Evolutionary conservation across 1,284 basidiomycete genomes (phyloP), one percentile per base, ranked within the genome.

Genomic region (Stygiomarasmius scandens): DNA sequence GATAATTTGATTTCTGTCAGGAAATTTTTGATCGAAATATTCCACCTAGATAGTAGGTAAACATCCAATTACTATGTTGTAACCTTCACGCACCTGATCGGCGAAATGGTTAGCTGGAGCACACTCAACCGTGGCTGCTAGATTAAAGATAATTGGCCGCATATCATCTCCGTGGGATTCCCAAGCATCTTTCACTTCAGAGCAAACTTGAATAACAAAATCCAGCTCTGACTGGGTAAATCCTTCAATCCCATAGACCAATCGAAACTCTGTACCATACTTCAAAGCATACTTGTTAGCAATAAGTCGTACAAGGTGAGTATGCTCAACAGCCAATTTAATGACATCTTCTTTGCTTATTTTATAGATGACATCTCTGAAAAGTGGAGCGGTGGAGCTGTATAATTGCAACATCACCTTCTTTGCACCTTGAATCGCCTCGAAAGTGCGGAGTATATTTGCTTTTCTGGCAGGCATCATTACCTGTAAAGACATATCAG

Each of bases 341-440:
- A 47, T 2, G n/a, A 24, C 22, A 22, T 94, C 82, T 61, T 89
- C 85, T 69, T 90, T 83, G 54, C 89, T 83, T 71, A 93, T 91
- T 66, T 86, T 84, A 79, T 96, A 96, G 20, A 96, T 94, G 63
- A 95, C 91, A 61, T 88, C 81, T 57, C 94, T 86, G 83, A 96
- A 96, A 60, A 90, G 80, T 45, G 90, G 87, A 22, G 86, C 91
- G 10, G 91, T 91, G 25, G 93, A 94, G 70, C 95, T 96, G 80
- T 96, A 96, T 85, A 96, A 92, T 75, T 96, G 94, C 55, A 96
- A 85, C 70, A 96, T 93, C 57, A 90, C 93, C 64, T 88, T 81
- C 67, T 92, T 94, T 49, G 86, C 81, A 54, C 93, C 93, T 87
- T 0, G 94, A 94, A 45, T 86, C 82, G 65, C 81, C 82, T 70